phyloP scores from a whole-genome alignment of 176 grass and related monocot genomes.

The Chrysopogon serrulatus region DNA sequence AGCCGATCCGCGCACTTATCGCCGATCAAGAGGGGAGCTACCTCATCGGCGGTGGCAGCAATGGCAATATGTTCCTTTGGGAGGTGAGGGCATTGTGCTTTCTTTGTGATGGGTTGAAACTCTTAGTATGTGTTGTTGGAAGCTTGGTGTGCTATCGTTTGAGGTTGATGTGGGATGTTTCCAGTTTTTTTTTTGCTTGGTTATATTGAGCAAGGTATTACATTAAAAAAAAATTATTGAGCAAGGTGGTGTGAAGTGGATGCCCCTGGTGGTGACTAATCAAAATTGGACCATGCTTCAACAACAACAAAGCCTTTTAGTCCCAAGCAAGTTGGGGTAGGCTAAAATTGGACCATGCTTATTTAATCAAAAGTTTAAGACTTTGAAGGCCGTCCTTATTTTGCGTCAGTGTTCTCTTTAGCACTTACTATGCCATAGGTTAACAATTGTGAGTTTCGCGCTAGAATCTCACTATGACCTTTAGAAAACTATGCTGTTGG shows the following conservation, averaged over 20 bases:
- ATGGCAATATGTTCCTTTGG: slow-evolving; percentile 77
- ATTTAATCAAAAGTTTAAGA: no score
- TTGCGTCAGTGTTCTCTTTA: not conserved
- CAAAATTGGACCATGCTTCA: not conserved
- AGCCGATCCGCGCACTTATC: slow-evolving; percentile 69
- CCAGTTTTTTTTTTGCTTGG: not conserved
- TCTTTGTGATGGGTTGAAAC: not conserved
- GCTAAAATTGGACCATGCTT: no score
- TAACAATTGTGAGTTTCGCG: not conserved
- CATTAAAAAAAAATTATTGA: no score
- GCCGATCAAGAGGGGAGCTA: slow-evolving; percentile 76
- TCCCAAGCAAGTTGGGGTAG: no score
- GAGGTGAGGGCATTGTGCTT: slow-evolving; percentile 46
- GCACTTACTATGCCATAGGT: not conserved
- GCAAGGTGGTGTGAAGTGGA: not conserved
- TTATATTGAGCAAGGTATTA: slow-evolving; percentile 26
- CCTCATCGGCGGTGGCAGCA: slow-evolving; percentile 69
- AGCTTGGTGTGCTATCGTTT: not conserved
- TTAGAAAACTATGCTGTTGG: not conserved
- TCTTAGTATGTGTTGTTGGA: not conserved
- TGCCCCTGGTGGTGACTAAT: not conserved
- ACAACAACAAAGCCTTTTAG: no score
- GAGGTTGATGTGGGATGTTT: not conserved
- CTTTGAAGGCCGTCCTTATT: not conserved
- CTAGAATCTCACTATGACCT: not conserved